phyloP scores from a whole-genome alignment of 2,329 filamentous ascomycete species.

The Didymella pinodella region DNA sequence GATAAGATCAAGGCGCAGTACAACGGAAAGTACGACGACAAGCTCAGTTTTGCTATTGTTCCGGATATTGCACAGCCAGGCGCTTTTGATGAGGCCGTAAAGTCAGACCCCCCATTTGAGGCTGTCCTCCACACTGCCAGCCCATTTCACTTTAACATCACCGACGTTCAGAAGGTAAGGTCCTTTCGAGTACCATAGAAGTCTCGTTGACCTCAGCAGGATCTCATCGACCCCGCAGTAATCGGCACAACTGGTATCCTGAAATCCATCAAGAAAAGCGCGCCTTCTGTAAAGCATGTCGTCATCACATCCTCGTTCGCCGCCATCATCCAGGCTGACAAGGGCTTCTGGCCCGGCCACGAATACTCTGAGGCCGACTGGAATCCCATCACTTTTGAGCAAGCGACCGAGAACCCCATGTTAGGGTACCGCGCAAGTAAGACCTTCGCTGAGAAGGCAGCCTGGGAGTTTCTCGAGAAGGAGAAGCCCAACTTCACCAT shows the following conservation, averaged over 20 bases:
- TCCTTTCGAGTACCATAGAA: background rate
- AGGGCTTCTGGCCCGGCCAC: slow-evolving; percentile 59
- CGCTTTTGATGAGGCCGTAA: slow-evolving; percentile 70
- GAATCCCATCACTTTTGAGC: slow-evolving; percentile 64
- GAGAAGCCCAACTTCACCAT: slow-evolving; percentile 61
- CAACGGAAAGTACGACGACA: slow-evolving; percentile 54
- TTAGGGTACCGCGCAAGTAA: slow-evolving; percentile 64
- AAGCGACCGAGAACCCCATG: slow-evolving; percentile 55
- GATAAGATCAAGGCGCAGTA: slow-evolving; percentile 66
- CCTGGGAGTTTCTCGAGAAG: slow-evolving; percentile 62
- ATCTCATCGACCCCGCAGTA: slow-evolving; percentile 67
- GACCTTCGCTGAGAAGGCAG: slow-evolving; percentile 66
- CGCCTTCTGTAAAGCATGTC: slow-evolving; percentile 74
- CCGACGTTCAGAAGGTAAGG: slow-evolving; percentile 70
- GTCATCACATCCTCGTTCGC: slow-evolving; percentile 75
- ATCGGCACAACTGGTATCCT: slow-evolving; percentile 70
- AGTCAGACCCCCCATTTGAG: slow-evolving; percentile 71
- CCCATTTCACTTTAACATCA: slow-evolving; percentile 77
- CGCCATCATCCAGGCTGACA: slow-evolving; percentile 66
- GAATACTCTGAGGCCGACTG: slow-evolving; percentile 64
- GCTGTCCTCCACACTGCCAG: slow-evolving; percentile 62
- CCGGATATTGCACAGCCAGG: slow-evolving; percentile 73
- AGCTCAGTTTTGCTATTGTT: slow-evolving; percentile 71
- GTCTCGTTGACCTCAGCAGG: slow-evolving; percentile 36
- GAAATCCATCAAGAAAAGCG: slow-evolving; percentile 66